These are phyloP conservation scores for Russula emetica DNA, from an alignment of 768 basidiomycete genomes.

Conservation along the genomic window DNA sequence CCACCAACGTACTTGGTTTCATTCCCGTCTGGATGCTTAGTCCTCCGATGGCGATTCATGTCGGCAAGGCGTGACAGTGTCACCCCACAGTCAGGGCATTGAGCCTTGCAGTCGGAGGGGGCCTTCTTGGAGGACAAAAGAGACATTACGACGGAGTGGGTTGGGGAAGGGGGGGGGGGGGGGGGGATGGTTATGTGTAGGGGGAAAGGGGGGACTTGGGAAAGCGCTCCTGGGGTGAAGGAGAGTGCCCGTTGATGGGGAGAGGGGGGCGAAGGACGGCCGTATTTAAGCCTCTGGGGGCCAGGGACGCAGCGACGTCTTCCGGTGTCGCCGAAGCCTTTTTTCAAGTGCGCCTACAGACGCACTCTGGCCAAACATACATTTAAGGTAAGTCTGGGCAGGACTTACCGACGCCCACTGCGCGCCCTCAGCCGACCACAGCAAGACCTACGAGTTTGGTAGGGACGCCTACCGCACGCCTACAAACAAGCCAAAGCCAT, in stretches of 20 bases:
- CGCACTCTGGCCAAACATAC: constrained; percentile 8
- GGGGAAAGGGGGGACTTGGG: not conserved
- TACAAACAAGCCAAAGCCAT: not conserved
- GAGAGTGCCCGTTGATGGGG: not conserved
- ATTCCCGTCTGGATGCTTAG: constrained; percentile 10
- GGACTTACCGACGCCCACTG: constrained; percentile 13
- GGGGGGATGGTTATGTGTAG: not conserved
- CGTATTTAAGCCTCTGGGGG: constrained; percentile 17
- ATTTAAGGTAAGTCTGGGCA: constrained; percentile 10
- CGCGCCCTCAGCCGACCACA: not conserved
- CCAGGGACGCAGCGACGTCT: not conserved
- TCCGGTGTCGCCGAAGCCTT: constrained; percentile 2
- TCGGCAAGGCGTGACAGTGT: constrained; percentile 11
- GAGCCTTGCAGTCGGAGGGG: not conserved
- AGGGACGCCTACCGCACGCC: constrained; percentile 11
- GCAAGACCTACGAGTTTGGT: not conserved
- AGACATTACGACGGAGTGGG: not conserved
- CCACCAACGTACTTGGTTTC: constrained; percentile 16
- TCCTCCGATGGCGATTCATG: constrained; percentile 17
- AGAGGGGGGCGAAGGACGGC: not conserved
- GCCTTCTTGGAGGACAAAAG: no score
- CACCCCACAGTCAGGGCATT: constrained; percentile 12
- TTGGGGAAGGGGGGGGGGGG: not conserved
- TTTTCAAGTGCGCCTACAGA: constrained; percentile 13
- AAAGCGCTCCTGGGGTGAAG: not conserved